phyloP scores from a whole-genome alignment of 768 basidiomycete genomes.

The Tricholoma terreum region DNA sequence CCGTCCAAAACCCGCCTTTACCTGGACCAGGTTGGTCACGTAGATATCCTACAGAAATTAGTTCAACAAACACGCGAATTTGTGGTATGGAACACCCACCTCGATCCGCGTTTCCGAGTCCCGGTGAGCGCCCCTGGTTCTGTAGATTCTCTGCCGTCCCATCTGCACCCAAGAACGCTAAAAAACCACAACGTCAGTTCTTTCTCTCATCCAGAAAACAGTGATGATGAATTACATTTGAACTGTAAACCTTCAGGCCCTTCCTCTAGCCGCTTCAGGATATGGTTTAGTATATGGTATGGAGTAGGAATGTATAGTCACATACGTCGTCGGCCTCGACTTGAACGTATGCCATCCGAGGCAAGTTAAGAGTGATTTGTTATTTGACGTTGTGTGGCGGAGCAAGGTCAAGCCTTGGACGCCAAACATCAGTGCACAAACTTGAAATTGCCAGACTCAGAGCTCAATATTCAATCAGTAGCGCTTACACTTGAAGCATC shows the following conservation, averaged over 20 bases:
- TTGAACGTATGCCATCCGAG: slow-evolving; percentile 62
- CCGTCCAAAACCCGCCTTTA: slow-evolving; percentile 68
- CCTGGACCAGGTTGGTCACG: slow-evolving; percentile 46
- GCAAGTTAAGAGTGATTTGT: neutral
- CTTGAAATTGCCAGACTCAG: neutral
- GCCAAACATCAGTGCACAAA: too few species aligned
- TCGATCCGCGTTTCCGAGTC: slow-evolving; percentile 51
- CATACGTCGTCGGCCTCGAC: slow-evolving; percentile 70
- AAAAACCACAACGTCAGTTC: neutral
- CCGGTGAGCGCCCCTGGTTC: slow-evolving; percentile 30
- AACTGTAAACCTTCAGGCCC: slow-evolving; percentile 70
- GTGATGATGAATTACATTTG: slow-evolving; percentile 49
- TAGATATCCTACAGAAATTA: slow-evolving; percentile 53
- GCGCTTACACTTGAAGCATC: slow-evolving; percentile 24
- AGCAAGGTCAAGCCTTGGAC: too few species aligned
- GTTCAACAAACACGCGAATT: neutral
- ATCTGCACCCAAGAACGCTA: slow-evolving; percentile 59
- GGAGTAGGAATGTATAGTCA: neutral
- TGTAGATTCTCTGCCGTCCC: slow-evolving; percentile 26
- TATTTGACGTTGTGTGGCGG: neutral
- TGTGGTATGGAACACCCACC: slow-evolving; percentile 30
- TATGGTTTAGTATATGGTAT: neutral
- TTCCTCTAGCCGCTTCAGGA: slow-evolving; percentile 53
- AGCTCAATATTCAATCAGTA: too few species aligned
- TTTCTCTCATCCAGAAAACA: neutral